Percentiles rank a stretch among this genome's conserved stretches.
These are phyloP conservation scores for Lolium rigidum DNA, from an alignment of 176 grass and related monocot species.

Conservation along the genomic window DNA sequence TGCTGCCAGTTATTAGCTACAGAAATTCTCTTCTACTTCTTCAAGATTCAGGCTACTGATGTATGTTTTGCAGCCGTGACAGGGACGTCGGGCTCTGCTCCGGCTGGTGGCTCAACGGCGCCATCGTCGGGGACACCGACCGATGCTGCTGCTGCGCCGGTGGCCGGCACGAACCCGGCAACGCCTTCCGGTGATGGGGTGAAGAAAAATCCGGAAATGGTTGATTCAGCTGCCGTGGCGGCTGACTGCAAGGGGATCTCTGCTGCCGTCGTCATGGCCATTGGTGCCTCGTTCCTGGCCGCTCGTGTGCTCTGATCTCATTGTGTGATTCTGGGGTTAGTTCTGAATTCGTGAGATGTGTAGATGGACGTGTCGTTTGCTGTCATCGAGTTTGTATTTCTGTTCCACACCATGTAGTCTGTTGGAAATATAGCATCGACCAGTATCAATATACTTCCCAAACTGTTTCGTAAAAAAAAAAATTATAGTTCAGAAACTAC, in stretches of 20 bases:
- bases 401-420: too few relatives aligned
- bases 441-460: too few relatives aligned
- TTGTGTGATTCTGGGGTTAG: not conserved
- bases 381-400: not conserved
- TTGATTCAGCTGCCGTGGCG: not conserved
- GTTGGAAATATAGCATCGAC: too few relatives aligned
- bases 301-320: conserved; percentile 13
- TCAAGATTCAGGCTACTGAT: not conserved
- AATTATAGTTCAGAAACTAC: too few relatives aligned
- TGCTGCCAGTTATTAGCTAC: not conserved
- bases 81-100: conserved; percentile 3
- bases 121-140: conserved; percentile 7
- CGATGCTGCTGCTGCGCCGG: conserved; percentile 22
- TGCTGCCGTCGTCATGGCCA: not conserved
- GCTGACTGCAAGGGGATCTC: not conserved
- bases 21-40: not conserved
- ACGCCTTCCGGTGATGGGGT: conserved; percentile 10
- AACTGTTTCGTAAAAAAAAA: too few relatives aligned
- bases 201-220: not conserved
- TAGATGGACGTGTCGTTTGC: not conserved
- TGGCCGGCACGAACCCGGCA: not conserved
- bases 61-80: conserved; percentile 13
- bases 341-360: not conserved
- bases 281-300: not conserved
- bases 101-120: not conserved